Percentiles rank a stretch among this genome's conserved stretches.
These are phyloP conservation scores for Talaromyces sp. DNA, from an alignment of 2,329 filamentous ascomycete genomes.

Conservation along the genomic window DNA sequence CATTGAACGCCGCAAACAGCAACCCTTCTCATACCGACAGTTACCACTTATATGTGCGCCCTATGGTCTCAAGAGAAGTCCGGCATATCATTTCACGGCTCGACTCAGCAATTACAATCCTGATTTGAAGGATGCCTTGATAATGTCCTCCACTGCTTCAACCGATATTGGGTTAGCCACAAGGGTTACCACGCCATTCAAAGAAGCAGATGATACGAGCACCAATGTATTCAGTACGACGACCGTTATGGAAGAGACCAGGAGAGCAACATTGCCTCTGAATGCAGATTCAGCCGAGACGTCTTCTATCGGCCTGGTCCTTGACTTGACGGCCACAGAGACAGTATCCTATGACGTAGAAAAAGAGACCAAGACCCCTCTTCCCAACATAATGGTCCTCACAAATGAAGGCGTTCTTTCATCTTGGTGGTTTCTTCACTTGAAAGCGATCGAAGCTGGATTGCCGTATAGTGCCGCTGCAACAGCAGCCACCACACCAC, in stretches of 20 bases:
- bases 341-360: slow-evolving; percentile 50
- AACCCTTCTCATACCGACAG: slow-evolving; percentile 67
- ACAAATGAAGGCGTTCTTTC: slow-evolving; percentile 84
- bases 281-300: slow-evolving; percentile 64
- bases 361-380: slow-evolving; percentile 64
- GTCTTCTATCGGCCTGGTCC: slow-evolving; percentile 69
- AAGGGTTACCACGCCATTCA: slow-evolving; percentile 65
- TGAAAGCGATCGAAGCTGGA: slow-evolving; percentile 73
- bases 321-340: slow-evolving; percentile 81
- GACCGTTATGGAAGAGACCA: slow-evolving; percentile 67
- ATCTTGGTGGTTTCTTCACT: slow-evolving; percentile 89
- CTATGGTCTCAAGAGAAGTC: slow-evolving; percentile 61
- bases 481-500: slow-evolving; percentile 25
- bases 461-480: slow-evolving; percentile 69
- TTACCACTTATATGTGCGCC: slow-evolving; percentile 70
- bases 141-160: slow-evolving; percentile 76
- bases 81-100: slow-evolving; percentile 72
- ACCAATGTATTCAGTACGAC: slow-evolving; percentile 70
- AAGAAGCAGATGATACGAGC: slow-evolving; percentile 53
- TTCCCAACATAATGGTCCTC: slow-evolving; percentile 78
- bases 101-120: slow-evolving; percentile 78
- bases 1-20: slow-evolving; percentile 62
- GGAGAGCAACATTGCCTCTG: slow-evolving; percentile 71
- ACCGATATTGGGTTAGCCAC: slow-evolving; percentile 76
- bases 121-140: slow-evolving; percentile 72